phyloP scores from a whole-genome alignment of 2,329 filamentous ascomycete genomes.

The Neofusicoccum sp. region DNA sequence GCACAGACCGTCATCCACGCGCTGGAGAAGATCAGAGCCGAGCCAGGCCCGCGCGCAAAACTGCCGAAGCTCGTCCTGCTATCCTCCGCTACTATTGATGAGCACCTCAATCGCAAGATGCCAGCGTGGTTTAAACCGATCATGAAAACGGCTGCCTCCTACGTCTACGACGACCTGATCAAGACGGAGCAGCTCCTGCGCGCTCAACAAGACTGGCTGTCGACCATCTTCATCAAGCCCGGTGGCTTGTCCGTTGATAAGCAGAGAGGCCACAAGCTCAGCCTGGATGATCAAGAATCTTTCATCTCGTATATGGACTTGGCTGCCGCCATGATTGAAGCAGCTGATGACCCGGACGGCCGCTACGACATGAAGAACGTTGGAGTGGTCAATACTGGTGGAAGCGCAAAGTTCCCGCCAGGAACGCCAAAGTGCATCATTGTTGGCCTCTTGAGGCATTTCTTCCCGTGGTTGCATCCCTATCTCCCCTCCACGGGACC shows the following conservation, averaged over 20 bases:
- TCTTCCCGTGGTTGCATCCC: too few relatives aligned
- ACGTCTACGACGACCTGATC: slow-evolving; percentile 42
- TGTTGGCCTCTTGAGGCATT: too few relatives aligned
- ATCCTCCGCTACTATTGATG: slow-evolving; percentile 44
- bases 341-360: too few relatives aligned
- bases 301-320: slow-evolving; percentile 38
- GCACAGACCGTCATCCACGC: too few relatives aligned
- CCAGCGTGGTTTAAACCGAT: slow-evolving; percentile 30
- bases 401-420: too few relatives aligned
- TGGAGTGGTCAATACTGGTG: too few relatives aligned
- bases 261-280: slow-evolving; percentile 43
- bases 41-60: not conserved
- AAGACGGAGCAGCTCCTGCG: slow-evolving; percentile 40
- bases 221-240: slow-evolving; percentile 45
- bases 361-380: too few relatives aligned
- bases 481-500: too few relatives aligned
- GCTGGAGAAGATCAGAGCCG: slow-evolving; percentile 24
- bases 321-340: too few relatives aligned
- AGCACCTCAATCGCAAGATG: slow-evolving; percentile 33
- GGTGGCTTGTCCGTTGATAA: slow-evolving; percentile 39
- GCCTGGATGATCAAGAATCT: slow-evolving; percentile 36
- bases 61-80: slow-evolving; percentile 46
- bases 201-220: slow-evolving; percentile 38
- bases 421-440: too few relatives aligned
- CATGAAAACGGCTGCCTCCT: slow-evolving; percentile 31